Base-by-base conservation (phyloP, 148 eudicot species). In the Rhododendron kiyosumense region DNA sequence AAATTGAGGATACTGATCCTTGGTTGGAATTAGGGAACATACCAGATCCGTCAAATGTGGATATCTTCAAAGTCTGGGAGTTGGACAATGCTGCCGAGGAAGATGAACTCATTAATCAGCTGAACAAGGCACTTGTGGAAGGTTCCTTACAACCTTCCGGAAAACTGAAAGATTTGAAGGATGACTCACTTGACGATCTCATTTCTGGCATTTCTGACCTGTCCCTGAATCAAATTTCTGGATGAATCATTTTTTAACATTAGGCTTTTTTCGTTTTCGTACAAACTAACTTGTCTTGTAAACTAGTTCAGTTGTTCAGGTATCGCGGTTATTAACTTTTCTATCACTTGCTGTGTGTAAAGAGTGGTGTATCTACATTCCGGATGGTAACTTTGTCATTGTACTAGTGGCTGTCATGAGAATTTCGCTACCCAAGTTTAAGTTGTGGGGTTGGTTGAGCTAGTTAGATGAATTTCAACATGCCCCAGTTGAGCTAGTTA, bases 21-120 rank as follows among this genome's bases (percentile, higher is more conserved):
- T 91, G 87, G 38, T 65, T 86, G 77, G 93, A 87, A 76, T 83
- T 78, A 45, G 89, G 71, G 74, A 84, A 82, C 57, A 88, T 80
- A 38, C 36, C 36, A 46, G 94, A 91, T 52, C 59, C 88, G 85
- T 83, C 89, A 11, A 20, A 85, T 17, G 90, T 90, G 20, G 90
- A 88, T 59, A 93, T 96, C 61, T 96, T 94, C 88, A 91, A 86
- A 89, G 92, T 94, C 74, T 94, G 96, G 98, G 94, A 96, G 88
- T 87, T 94, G 76, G 94, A 88, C 69, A 88, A 86, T 76, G 79
- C 91, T 13, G 88, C 75, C 11, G 93, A 90, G 87, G 93, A 90
- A 87, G 95, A 96, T 85, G 94, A 92, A 75, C 90, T 94, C 59
- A 30, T 91, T 11, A 87, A 88, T 54, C 91, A 91, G 85, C 79